Base-by-base conservation (phyloP, 129 eudicot genomes). In the Gnaphalium uliginosum region DNA sequence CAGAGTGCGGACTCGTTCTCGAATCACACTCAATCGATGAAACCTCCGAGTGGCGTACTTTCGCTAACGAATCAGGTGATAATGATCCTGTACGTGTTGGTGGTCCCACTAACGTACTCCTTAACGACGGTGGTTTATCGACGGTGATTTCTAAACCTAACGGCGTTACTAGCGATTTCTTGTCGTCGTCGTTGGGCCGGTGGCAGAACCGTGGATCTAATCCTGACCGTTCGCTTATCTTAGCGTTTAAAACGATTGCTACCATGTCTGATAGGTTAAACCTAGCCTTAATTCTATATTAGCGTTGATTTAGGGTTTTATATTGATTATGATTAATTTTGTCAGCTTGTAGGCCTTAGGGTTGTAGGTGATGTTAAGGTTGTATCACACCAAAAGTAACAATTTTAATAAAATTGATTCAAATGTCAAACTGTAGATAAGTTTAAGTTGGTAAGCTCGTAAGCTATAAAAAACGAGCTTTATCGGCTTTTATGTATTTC, bases 41-140 rank as follows among this genome's bases (percentile, higher is more conserved):
- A 82, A 86, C 91, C 0, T 88, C 95, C 30, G 97, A 91, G 83
- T 91, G 97, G 97, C 78, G 95, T 4, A 88, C 85, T 18, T 91
- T 91, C 75, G 95, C 97, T 5, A 85, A 91, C 62, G 93, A 86
- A 27, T 80, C 92, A 2, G 83, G 81, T 8, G 90, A 86, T 56
- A 77, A 85, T 11, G 97, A 91, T 81, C 97, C 90, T 23, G 82
- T 76, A n/a, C 97, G 97, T 74, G 97, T 91, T 15, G 97, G 97
- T 5, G 88, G 90, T 11, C 92, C 95, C 2, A 76, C 78, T 1
- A 86, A 91, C 66, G 87, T 90, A 19, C 84, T 91, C 27, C 81
- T 91, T 11, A 72, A 75, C 22, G 88, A 88, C 19, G 89, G 81
- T 17, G 90, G 84, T 6, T 81, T 91, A 15, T 57, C 90, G 2